These are phyloP conservation scores for Lentinula raphanica DNA, from an alignment of 768 basidiomycete genomes.

Conservation along the genomic window DNA sequence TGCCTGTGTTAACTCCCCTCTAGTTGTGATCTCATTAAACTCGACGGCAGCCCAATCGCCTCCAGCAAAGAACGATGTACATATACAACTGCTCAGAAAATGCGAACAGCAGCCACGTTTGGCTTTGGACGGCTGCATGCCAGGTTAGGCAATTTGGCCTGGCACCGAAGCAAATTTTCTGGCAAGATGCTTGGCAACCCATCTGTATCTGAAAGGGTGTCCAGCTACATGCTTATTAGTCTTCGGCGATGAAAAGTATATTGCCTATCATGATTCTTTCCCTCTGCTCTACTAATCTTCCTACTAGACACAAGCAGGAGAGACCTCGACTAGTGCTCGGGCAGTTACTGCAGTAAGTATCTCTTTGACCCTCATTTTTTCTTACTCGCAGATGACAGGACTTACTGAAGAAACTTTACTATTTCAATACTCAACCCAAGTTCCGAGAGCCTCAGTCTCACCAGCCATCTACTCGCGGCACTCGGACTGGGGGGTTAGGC, in stretches of 20 bases:
- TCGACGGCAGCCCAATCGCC: conserved; percentile 9
- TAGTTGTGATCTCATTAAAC: conserved; percentile 12
- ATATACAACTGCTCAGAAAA: conserved; percentile 7
- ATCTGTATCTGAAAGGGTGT: conserved; percentile 14
- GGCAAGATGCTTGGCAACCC: conserved; percentile 13
- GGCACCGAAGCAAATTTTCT: conserved; percentile 11
- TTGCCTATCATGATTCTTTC: not conserved
- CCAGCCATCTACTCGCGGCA: not conserved
- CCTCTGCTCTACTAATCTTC: not conserved
- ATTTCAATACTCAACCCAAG: conserved; percentile 9
- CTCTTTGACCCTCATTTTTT: not conserved
- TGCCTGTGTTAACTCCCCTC: not conserved
- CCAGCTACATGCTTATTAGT: conserved; percentile 14
- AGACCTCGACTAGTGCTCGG: conserved; percentile 11
- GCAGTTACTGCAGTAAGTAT: conserved; percentile 13
- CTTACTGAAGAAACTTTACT: conserved; percentile 6
- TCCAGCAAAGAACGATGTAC: not conserved
- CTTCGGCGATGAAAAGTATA: conserved; percentile 8
- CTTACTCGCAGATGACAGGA: conserved; percentile 7
- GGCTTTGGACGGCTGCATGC: too few species aligned
- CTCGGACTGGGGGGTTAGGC: not conserved
- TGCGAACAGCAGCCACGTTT: not conserved
- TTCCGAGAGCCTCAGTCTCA: not conserved
- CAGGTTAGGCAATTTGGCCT: conserved; percentile 8
- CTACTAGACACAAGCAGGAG: conserved; percentile 12